phyloP scores from a whole-genome alignment of 345 rosid genomes.

The Salix koriyanagi region DNA sequence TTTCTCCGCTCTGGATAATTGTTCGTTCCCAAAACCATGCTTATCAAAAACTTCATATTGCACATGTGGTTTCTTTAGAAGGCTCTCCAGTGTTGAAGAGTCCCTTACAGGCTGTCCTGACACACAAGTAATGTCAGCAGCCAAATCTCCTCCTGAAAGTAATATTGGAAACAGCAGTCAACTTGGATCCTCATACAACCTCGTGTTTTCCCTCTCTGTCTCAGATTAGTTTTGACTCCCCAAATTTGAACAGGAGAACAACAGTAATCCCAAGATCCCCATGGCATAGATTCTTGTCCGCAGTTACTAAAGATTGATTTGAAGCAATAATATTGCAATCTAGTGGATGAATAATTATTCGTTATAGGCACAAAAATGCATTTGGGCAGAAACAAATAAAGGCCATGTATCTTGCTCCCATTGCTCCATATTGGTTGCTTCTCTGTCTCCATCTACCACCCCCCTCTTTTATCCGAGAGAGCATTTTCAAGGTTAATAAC shows the following conservation, averaged over 20 bases:
- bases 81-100: constrained; percentile 71
- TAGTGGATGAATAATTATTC: background rate
- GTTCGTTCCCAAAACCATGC: constrained; percentile 77
- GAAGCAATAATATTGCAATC: background rate
- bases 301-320: background rate
- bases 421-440: background rate
- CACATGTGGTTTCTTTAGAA: constrained; percentile 91
- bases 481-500: background rate
- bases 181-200: background rate
- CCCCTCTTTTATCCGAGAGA: background rate
- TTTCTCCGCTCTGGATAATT: constrained; percentile 67
- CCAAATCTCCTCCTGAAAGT: constrained; percentile 71
- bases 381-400: background rate
- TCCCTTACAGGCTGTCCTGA: constrained; percentile 87
- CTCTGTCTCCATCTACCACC: background rate
- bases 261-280: background rate
- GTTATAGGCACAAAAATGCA: background rate
- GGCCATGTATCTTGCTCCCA: background rate
- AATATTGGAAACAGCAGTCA: constrained; percentile 9
- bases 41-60: constrained; percentile 65
- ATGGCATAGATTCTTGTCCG: background rate
- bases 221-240: background rate
- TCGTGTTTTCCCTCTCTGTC: background rate
- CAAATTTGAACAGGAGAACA: background rate
- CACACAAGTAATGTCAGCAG: constrained; percentile 56